Base-by-base conservation (phyloP, 2,329 filamentous ascomycete species). In the Truncatella angustata region DNA sequence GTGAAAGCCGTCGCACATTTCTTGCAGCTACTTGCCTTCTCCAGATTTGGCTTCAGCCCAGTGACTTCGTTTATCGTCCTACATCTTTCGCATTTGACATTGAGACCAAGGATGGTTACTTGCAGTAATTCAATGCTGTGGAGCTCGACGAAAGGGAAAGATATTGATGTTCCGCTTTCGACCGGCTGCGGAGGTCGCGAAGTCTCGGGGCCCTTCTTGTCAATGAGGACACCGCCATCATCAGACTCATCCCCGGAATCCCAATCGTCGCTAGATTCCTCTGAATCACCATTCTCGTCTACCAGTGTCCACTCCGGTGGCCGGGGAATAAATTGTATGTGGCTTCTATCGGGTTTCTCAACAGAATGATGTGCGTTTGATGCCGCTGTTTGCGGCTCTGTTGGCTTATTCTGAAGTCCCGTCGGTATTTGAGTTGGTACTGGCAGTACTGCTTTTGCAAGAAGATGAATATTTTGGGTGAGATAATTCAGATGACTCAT, bases 1-100 rank as follows among this genome's bases (percentile, higher is more conserved):
- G 71, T 70, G 28, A 86, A 73, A 0, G 70, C 64, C 2, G 73
- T 75, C 2, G 76, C 78, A 61, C 84, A 87, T 59, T 85, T 85
- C 53, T 73, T 80, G 68, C 85, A 87, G 60, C 71, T 78, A 32
- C 73, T 65, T 1, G 70, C 65, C 63, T 82, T 82, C 54, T 77
- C 73, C 1, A 65, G 56, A 10, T 77, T 77, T 40, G 84, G 78
- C 52, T 80, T 83, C 7, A 93, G 73, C 21, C 83, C 82, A 6
- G 82, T 81, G 36, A 92, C 71, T 56, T 94, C 90, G 61, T 85
- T 84, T 11, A 77, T 67, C 4, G 88, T 87, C 66, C 87, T 91
- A 76, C 90, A 95, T 34, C 90, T 82, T 49, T 86, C 82, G 66
- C 90, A 95, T 66, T 91, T 92, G 56, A 91, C 76, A 3, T 81